Conservation (phyloP, 108 stramenopile species). For the Nannochloropsis gaditana region DNA sequence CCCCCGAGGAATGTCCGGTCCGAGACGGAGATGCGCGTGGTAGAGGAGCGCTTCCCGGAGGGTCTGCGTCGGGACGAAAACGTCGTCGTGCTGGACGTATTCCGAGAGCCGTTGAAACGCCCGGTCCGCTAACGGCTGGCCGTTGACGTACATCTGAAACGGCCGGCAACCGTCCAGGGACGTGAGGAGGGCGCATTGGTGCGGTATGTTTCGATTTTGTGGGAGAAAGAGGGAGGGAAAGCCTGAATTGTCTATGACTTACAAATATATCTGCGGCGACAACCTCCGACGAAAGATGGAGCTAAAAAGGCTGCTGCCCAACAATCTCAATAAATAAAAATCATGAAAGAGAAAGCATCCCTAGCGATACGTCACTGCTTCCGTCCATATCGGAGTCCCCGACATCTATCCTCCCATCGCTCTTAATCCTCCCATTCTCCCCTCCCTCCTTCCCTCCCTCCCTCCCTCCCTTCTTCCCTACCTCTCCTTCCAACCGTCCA, state of each 20-base stretch:
- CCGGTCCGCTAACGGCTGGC: not conserved
- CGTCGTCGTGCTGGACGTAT: conserved; percentile 1
- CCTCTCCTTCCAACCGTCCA: conserved; percentile 6
- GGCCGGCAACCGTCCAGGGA: too few species aligned
- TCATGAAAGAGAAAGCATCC: too few species aligned
- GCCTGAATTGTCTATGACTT: too few species aligned
- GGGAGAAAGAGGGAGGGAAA: too few species aligned
- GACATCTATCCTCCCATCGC: not conserved
- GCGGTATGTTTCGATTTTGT: too few species aligned
- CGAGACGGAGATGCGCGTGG: not conserved
- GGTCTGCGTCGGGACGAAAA: not conserved
- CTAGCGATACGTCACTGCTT: too few species aligned
- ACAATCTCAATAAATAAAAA: too few species aligned
- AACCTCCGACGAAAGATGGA: too few species aligned
- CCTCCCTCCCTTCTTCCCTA: not conserved
- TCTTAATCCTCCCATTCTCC: not conserved
- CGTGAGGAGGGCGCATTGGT: too few species aligned
- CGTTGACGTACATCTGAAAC: conserved; percentile 1
- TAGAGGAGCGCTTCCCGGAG: not conserved
- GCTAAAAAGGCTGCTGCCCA: too few species aligned
- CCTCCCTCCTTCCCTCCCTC: not conserved
- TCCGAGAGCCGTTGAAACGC: not conserved
- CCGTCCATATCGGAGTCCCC: too few species aligned
- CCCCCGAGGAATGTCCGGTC: not conserved
- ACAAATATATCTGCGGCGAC: too few species aligned